Evolutionary conservation across 2,329 filamentous ascomycete species (phyloP).

Genomic region (Colletotrichum plurivorum): DNA sequence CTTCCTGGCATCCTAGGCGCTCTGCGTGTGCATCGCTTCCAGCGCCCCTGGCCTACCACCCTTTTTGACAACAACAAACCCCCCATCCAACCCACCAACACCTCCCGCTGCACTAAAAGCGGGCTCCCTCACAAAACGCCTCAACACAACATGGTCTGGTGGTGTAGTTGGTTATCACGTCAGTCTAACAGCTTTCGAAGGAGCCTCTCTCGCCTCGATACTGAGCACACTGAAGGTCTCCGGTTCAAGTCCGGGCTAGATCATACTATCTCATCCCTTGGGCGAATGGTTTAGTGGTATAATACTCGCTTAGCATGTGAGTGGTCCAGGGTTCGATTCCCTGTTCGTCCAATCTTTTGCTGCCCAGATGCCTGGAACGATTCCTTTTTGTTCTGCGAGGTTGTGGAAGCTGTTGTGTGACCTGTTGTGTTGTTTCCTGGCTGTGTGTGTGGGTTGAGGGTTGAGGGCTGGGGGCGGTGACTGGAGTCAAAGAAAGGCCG

Average conservation of each 20-base stretch:
- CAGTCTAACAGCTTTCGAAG: constrained; percentile 56
- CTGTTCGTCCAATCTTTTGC: constrained; percentile 33
- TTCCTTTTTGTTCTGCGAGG: neutral
- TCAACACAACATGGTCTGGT: constrained; percentile 35
- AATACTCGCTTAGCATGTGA: constrained; percentile 37
- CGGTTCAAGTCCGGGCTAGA: constrained; percentile 34
- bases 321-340: constrained; percentile 36
- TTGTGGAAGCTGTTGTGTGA: neutral
- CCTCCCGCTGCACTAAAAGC: neutral
- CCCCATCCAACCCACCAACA: neutral
- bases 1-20: too few relatives aligned
- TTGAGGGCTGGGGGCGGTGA: neutral
- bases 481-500: too few relatives aligned
- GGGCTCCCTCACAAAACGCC: neutral
- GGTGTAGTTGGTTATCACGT: constrained; percentile 64
- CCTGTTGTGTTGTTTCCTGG: neutral
- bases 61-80: too few relatives aligned
- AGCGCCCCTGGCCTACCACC: too few relatives aligned
- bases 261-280: neutral
- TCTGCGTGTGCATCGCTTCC: too few relatives aligned
- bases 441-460: neutral
- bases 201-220: neutral
- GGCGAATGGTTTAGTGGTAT: constrained; percentile 40
- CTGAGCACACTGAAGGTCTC: constrained; percentile 33
- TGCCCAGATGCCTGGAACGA: accelerated